A percentile compares a stretch with the other conserved stretches of the same genome.
Evolutionary conservation across 305 asterid genomes (phyloP).

Genomic region (Fraxinus albicans): DNA sequence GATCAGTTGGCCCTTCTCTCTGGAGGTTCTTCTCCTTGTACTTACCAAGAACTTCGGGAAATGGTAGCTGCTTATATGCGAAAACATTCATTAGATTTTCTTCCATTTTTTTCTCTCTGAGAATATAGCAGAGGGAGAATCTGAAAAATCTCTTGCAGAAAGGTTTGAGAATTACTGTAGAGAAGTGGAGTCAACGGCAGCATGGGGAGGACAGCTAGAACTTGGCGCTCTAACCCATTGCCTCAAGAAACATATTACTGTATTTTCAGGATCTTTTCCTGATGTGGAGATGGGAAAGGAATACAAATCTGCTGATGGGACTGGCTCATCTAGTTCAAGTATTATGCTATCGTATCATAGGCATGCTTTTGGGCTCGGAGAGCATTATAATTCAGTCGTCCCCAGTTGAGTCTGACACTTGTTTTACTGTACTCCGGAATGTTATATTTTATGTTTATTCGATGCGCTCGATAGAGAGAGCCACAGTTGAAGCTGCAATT

Average conservation of each 20-base stretch:
- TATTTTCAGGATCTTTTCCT: slow-evolving; percentile 88
- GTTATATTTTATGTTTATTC: not conserved
- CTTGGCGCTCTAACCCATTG: slow-evolving; percentile 88
- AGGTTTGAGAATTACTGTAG: slow-evolving; percentile 78
- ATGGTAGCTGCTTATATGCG: slow-evolving; percentile 91
- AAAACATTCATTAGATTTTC: slow-evolving; percentile 58
- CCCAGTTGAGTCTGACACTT: slow-evolving; percentile 33
- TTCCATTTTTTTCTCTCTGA: slow-evolving; percentile 80
- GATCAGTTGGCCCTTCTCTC: slow-evolving; percentile 63
- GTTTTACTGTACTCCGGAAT: slow-evolving; percentile 1
- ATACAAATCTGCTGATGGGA: slow-evolving; percentile 44
- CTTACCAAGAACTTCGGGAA: slow-evolving; percentile 64
- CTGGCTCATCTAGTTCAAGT: slow-evolving; percentile 32
- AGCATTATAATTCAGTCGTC: slow-evolving; percentile 78
- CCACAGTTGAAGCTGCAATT: not conserved
- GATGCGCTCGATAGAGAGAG: not conserved
- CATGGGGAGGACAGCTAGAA: slow-evolving; percentile 98
- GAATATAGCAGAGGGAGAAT: slow-evolving; percentile 45
- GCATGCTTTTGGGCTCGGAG: slow-evolving; percentile 85
- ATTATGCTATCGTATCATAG: slow-evolving; percentile 65
- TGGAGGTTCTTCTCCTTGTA: slow-evolving; percentile 61
- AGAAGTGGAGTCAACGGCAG: slow-evolving; percentile 85
- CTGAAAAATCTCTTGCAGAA: slow-evolving; percentile 44
- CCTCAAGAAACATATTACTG: slow-evolving; percentile 73
- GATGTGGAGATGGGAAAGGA: slow-evolving; percentile 99